Conservation (phyloP, 1,284 basidiomycete genomes). For the Melampsora occidentalis region DNA sequence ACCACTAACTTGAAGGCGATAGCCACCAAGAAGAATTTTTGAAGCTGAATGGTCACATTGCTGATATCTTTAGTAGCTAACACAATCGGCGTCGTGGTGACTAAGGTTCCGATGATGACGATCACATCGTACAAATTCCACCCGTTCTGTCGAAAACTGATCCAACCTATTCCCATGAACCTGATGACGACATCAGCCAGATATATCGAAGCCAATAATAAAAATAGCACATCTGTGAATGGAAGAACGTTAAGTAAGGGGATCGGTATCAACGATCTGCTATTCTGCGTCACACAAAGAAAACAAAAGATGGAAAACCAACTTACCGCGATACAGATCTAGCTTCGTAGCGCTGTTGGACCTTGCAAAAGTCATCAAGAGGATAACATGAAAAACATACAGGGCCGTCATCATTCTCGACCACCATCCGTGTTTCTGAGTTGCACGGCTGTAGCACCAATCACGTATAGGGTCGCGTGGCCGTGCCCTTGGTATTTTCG, state of each 20-base stretch:
- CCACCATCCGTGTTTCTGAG: constrained; percentile 94
- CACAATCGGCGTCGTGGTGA: constrained; percentile 74
- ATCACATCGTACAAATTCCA: constrained; percentile 83
- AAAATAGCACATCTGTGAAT: constrained; percentile 70
- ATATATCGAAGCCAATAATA: constrained; percentile 72
- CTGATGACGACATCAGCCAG: constrained; percentile 74
- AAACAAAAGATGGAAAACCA: not conserved
- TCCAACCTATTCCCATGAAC: constrained; percentile 78
- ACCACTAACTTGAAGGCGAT: constrained; percentile 94
- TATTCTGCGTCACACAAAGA: not conserved
- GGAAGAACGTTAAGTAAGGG: not conserved
- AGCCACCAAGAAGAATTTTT: constrained; percentile 90
- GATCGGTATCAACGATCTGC: not conserved
- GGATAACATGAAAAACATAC: constrained; percentile 78
- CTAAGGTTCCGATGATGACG: constrained; percentile 75
- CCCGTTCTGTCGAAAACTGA: constrained; percentile 77
- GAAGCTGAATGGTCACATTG: constrained; percentile 63
- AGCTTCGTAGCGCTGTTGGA: constrained; percentile 22
- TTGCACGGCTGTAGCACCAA: constrained; percentile 91
- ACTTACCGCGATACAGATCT: constrained; percentile 37
- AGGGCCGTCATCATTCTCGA: constrained; percentile 74
- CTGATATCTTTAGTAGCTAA: constrained; percentile 51
- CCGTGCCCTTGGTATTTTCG: constrained; percentile 68
- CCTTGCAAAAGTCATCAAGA: constrained; percentile 63
- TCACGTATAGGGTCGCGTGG: constrained; percentile 63